Conservation (phyloP, 805 yeast species). For the Kodamaea jinghongensis region DNA sequence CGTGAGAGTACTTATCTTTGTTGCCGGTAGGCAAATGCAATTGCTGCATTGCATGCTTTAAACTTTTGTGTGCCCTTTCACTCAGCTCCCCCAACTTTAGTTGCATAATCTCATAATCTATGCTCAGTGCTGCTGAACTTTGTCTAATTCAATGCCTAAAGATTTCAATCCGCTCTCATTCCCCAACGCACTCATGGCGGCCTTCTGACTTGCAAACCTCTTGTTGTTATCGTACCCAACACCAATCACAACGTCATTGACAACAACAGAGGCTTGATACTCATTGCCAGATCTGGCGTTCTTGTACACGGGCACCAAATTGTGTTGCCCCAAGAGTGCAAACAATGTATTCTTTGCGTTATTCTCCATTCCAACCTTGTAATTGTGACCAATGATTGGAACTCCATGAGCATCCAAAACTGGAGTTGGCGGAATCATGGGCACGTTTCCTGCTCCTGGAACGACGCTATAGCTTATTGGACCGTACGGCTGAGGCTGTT, state of each 20-base stretch:
- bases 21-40: no score
- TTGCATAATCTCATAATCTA: no score
- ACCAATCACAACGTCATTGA: constrained; percentile 33
- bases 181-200: constrained; percentile 33
- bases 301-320: constrained; percentile 32
- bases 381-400: constrained; percentile 9
- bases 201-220: constrained; percentile 37
- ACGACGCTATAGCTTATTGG: constrained; percentile 8
- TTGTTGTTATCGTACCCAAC: constrained; percentile 30
- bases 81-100: no score
- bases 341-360: constrained; percentile 32
- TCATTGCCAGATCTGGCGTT: constrained; percentile 17
- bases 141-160: constrained; percentile 10
- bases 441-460: constrained; percentile 8
- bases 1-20: no score
- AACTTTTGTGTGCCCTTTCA: no score
- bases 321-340: constrained; percentile 21
- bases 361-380: constrained; percentile 14
- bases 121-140: not conserved
- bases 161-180: constrained; percentile 13
- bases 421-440: constrained; percentile 5
- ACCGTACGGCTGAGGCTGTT: constrained; percentile 6
- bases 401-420: constrained; percentile 7
- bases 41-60: no score
- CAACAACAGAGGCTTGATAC: constrained; percentile 24